Conservation (phyloP, 2,329 filamentous ascomycete species). For the Juglanconis sp. region DNA sequence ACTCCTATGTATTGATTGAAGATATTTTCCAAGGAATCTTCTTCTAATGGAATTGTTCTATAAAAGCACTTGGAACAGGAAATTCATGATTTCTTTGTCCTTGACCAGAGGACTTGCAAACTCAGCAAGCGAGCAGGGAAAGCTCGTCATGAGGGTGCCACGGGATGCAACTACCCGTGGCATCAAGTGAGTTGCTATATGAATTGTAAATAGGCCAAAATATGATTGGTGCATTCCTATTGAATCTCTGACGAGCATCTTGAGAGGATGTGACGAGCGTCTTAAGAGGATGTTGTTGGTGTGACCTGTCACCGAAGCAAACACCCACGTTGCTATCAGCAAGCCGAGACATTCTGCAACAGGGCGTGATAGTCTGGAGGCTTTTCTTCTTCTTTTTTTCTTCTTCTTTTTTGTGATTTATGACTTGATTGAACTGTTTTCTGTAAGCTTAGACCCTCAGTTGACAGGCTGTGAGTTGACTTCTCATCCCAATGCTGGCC, state of each 20-base stretch:
- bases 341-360: background rate
- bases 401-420: no score
- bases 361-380: background rate
- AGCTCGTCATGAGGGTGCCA: background rate
- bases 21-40: no score
- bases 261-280: background rate
- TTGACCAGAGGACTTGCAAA: no score
- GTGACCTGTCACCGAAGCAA: slow-evolving; percentile 15
- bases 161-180: background rate
- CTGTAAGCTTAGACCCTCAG: no score
- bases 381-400: no score
- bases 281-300: background rate
- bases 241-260: background rate
- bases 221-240: background rate
- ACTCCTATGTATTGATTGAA: no score
- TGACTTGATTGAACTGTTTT: no score
- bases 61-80: no score
- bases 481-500: no score
- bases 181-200: background rate
- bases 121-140: background rate
- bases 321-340: background rate
- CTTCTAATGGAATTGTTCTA: no score
- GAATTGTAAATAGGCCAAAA: background rate
- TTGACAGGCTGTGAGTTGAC: no score
- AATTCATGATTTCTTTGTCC: no score